Evolutionary conservation across 495 filamentous ascomycete genomes (phyloP).

Genomic region (Jackrogersella multiformis): DNA sequence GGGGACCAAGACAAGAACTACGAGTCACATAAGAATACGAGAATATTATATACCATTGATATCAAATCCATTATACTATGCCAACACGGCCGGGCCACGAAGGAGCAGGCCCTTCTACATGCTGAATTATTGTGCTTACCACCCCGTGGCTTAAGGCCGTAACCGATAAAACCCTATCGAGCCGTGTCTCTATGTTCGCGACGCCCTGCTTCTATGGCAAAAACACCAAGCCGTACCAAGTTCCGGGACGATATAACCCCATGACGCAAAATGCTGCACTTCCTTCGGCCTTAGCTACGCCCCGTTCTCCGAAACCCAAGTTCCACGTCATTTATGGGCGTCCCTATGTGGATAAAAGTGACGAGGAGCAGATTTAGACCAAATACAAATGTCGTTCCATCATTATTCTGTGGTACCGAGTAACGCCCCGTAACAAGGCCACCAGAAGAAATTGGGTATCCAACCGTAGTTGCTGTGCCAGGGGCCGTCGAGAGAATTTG

Average conservation of each 20-base stretch:
- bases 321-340: conserved; percentile 21
- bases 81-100: conserved; percentile 24
- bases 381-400: conserved; percentile 41
- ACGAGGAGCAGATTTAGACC: conserved; percentile 24
- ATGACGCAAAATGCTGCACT: conserved; percentile 24
- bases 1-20: background rate
- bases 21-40: conserved; percentile 10
- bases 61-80: conserved; percentile 43
- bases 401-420: conserved; percentile 22
- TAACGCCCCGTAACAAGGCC: conserved; percentile 2
- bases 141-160: conserved; percentile 26
- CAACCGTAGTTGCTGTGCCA: conserved; percentile 25
- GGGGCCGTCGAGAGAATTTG: conserved; percentile 1
- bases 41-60: conserved; percentile 47
- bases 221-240: conserved; percentile 24
- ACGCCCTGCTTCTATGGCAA: conserved; percentile 34
- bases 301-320: conserved; percentile 17
- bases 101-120: conserved; percentile 40
- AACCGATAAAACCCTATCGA: conserved; percentile 32
- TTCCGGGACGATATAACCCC: conserved; percentile 15
- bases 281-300: conserved; percentile 20
- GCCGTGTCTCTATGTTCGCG: conserved; percentile 24
- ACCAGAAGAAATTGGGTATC: conserved; percentile 29
- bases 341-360: conserved; percentile 13
- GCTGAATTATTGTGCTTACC: conserved; percentile 27